These are phyloP conservation scores for Sorghum bicolor DNA, from an alignment of 176 grass and related monocot genomes.

Conservation along the genomic window Sorghum_bicolor_NCBIv3 NC_012870.2:11986001-11986500, in stretches of 20 bases:
- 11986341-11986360: conserved; percentile 49
- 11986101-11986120: conserved; percentile 38
- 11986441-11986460: conserved; percentile 56
- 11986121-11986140: conserved; percentile 51
- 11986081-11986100: conserved; percentile 49
- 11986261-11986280: conserved; percentile 39
- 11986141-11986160: conserved; percentile 49
- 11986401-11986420: conserved; percentile 30
- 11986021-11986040: conserved; percentile 61
- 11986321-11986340: conserved; percentile 33
- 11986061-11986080: conserved; percentile 50
- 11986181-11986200: conserved; percentile 30
- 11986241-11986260: conserved; percentile 39
- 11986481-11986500: conserved; percentile 45
- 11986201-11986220: conserved; percentile 38
- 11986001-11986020: conserved; percentile 55
- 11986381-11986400: conserved; percentile 27
- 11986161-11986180: conserved; percentile 47
- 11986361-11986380: conserved; percentile 37
- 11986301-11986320: conserved; percentile 36
- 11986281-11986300: conserved; percentile 37
- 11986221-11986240: conserved; percentile 49
- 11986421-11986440: conserved; percentile 42
- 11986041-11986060: conserved; percentile 43
- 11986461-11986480: conserved; percentile 56